Conservation (phyloP, 495 filamentous ascomycete genomes). For the Tricharina praecox region DNA sequence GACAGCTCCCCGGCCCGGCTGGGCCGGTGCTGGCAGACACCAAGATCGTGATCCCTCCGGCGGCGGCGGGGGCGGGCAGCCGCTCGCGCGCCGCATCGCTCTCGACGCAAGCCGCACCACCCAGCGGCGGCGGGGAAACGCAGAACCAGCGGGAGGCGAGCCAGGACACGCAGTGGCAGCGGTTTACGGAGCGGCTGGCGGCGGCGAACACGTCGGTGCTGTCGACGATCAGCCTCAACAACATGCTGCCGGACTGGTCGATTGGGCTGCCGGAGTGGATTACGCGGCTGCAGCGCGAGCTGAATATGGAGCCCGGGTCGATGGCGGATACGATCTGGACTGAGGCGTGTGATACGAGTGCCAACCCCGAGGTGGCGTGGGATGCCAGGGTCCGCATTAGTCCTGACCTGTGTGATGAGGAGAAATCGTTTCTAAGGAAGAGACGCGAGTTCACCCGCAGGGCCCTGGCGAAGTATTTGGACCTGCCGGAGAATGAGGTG, state of each 20-base stretch:
- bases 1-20: background rate
- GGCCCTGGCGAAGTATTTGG: constrained; percentile 66
- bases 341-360: constrained; percentile 65
- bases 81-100: background rate
- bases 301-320: constrained; percentile 70
- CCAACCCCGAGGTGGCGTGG: constrained; percentile 70
- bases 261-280: constrained; percentile 56
- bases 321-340: constrained; percentile 84
- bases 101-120: background rate
- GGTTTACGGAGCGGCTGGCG: constrained; percentile 18
- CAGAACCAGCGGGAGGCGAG: constrained; percentile 7
- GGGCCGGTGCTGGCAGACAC: background rate
- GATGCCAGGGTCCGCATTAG: constrained; percentile 69
- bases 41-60: background rate
- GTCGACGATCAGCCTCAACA: constrained; percentile 14
- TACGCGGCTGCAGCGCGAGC: constrained; percentile 70
- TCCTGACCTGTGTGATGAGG: constrained; percentile 65
- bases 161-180: constrained; percentile 21
- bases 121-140: constrained; percentile 2
- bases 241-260: constrained; percentile 64
- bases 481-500: constrained; percentile 59
- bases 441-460: constrained; percentile 46
- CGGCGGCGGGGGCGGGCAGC: background rate
- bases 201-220: constrained; percentile 19
- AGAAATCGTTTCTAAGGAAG: constrained; percentile 49